Evolutionary conservation across 176 grass and related monocot genomes (phyloP), one percentile per base, ranked within the genome.

Genomic region (Musa itinerans): DNA sequence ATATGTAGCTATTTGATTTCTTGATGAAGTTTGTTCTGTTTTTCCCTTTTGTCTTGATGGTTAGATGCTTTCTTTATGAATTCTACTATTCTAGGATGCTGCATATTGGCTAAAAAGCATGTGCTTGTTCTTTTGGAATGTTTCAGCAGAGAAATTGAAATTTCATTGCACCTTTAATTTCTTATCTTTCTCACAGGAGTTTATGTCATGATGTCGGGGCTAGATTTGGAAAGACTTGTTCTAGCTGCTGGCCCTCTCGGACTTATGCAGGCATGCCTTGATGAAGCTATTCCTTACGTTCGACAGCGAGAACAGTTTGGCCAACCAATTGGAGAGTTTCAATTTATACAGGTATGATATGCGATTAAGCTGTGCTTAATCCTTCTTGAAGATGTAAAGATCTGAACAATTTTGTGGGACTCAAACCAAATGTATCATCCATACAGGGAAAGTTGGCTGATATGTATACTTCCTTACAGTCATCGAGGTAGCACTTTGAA

Each of bases 181-280:
- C 3, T 34, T 34, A 34, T 65, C 66, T 56, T 63, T 77, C 29
- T 88, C 52, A 52, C 82, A 98, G 94, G 94, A 78, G 94, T 98
- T 78, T 98, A 98, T 87, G 94, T 93, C 82, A 90, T 98, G 90
- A 98, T 98, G 90, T 93, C 94, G 65, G 94, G 94, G 54, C 82
- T 98, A 63, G 94, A 98, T 87, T 78, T 93, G 59, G 94, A 93
- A 85, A 98, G 94, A 70, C 94, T 98, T 80, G 90, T 98, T 50
- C 78, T 98, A 72, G 88, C 94, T 78, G 90, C 75, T 9, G 94
- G 94, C 43, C 94, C 94, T 27, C 85, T 98, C 68, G 94, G 94
- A 49, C 94, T 98, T 21, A 98, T 98, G 94, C 94, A 98, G 76
- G 85, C 90, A 69, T 98, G 90, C 78, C 88, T 98, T 83, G 94